Percentiles rank a stretch among this genome's conserved stretches.
Evolutionary conservation across 1,284 basidiomycete species (phyloP).

Genomic region (Cystobasidium sp.): DNA sequence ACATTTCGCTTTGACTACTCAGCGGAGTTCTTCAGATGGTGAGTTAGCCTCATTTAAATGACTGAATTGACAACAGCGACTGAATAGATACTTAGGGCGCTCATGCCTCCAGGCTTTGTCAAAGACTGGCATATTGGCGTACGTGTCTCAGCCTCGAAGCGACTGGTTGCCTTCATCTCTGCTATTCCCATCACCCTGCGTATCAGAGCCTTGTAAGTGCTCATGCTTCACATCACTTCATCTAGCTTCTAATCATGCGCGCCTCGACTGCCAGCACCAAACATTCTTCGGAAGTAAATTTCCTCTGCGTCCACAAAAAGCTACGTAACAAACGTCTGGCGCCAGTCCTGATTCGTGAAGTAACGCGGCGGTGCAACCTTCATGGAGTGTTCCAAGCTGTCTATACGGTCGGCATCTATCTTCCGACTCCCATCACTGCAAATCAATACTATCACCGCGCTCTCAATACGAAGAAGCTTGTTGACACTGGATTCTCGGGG

Average conservation of each 20-base stretch:
- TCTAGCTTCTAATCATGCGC: neutral
- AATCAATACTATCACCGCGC: constrained; percentile 87
- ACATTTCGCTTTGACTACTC: constrained; percentile 96
- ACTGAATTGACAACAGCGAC: constrained; percentile 63
- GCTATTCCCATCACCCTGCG: constrained; percentile 84
- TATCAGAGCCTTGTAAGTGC: constrained; percentile 74
- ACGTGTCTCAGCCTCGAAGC: constrained; percentile 83
- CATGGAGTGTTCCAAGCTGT: constrained; percentile 94
- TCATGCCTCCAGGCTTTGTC: constrained; percentile 89
- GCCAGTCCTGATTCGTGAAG: constrained; percentile 97
- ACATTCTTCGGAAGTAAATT: constrained; percentile 89
- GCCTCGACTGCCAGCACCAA: constrained; percentile 63
- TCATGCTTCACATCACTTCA: constrained; percentile 26
- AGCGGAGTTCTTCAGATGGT: constrained; percentile 94
- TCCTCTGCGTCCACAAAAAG: constrained; percentile 97
- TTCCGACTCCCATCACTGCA: constrained; percentile 86
- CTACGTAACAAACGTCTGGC: constrained; percentile 92
- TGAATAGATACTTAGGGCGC: constrained; percentile 91
- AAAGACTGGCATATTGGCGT: constrained; percentile 97
- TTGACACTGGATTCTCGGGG: constrained; percentile 88
- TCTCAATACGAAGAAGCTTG: constrained; percentile 87
- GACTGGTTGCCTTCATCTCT: constrained; percentile 98
- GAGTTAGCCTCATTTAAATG: constrained; percentile 44
- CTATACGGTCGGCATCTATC: constrained; percentile 88
- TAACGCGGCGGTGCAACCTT: constrained; percentile 89